Percentiles rank a stretch among this genome's conserved stretches.
These are phyloP conservation scores for Neonothopanus nambi DNA, from an alignment of 1,284 basidiomycete genomes.

Conservation along the genomic window DNA sequence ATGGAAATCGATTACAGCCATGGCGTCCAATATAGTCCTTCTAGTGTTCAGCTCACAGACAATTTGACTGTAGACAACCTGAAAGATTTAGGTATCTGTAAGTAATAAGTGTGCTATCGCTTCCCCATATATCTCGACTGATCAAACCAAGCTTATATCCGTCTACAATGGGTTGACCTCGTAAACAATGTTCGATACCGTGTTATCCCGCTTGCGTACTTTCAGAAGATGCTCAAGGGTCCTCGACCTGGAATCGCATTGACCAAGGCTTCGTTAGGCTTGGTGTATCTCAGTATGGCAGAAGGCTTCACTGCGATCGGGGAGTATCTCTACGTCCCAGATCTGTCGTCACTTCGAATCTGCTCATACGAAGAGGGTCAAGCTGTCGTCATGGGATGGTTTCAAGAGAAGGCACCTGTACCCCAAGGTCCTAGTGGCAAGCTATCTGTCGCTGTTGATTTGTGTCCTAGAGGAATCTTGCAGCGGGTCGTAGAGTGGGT, in stretches of 20 bases:
- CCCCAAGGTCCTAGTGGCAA: constrained; percentile 14
- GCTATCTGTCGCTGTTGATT: constrained; percentile 28
- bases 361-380: constrained; percentile 59
- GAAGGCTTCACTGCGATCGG: constrained; percentile 42
- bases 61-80: neutral
- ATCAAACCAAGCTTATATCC: constrained; percentile 37
- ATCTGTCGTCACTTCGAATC: constrained; percentile 48
- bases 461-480: constrained; percentile 59
- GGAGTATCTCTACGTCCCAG: constrained; percentile 58
- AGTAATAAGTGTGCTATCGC: neutral
- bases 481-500: constrained; percentile 50
- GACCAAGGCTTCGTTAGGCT: constrained; percentile 45
- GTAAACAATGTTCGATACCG: constrained; percentile 56
- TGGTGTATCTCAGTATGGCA: constrained; percentile 39
- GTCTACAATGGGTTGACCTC: constrained; percentile 62
- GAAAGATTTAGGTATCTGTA: neutral
- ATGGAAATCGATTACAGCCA: neutral
- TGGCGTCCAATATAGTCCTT: neutral
- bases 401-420: constrained; percentile 53
- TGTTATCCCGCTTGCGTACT: constrained; percentile 54
- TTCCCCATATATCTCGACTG: too few species aligned
- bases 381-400: constrained; percentile 62
- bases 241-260: constrained; percentile 53
- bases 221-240: constrained; percentile 50
- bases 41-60: neutral